Conservation (phyloP, 257 asterid genomes). For the Handroanthus guayacan region DNA sequence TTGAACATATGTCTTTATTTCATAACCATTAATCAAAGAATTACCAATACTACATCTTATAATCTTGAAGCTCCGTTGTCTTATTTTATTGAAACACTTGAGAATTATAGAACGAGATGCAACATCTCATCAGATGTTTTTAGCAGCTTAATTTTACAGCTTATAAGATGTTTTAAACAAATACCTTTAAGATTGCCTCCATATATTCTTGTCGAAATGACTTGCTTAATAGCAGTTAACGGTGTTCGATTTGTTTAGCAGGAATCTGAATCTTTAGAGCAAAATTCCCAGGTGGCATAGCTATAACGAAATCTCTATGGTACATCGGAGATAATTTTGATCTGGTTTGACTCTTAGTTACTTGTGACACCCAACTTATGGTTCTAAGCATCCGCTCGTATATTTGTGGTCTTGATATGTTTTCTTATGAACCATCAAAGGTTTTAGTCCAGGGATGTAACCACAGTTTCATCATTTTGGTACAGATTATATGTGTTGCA, state of each 20-base stretch:
- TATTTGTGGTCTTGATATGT: neutral
- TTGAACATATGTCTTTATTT: too few relatives aligned
- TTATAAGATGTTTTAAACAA: too few relatives aligned
- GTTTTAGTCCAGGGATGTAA: neutral
- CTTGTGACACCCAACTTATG: neutral
- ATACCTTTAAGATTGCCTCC: neutral
- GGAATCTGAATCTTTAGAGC: constrained; percentile 40
- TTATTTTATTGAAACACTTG: too few relatives aligned
- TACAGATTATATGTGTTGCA: neutral
- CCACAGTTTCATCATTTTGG: neutral
- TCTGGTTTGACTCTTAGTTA: neutral
- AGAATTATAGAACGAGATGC: too few relatives aligned
- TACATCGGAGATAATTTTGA: neutral
- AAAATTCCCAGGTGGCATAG: constrained; percentile 16
- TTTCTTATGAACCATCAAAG: neutral
- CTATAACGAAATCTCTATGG: neutral
- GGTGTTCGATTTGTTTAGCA: constrained; percentile 37
- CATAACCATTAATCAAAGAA: too few relatives aligned
- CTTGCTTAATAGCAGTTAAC: neutral
- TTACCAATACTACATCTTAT: too few relatives aligned
- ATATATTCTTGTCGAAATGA: constrained; percentile 3
- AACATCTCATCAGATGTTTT: too few relatives aligned
- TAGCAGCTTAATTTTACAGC: too few relatives aligned
- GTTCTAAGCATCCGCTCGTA: neutral
- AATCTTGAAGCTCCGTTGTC: too few relatives aligned